phyloP scores from a whole-genome alignment of 2,329 filamentous ascomycete genomes.

The Dactylellina cionopaga region DNA sequence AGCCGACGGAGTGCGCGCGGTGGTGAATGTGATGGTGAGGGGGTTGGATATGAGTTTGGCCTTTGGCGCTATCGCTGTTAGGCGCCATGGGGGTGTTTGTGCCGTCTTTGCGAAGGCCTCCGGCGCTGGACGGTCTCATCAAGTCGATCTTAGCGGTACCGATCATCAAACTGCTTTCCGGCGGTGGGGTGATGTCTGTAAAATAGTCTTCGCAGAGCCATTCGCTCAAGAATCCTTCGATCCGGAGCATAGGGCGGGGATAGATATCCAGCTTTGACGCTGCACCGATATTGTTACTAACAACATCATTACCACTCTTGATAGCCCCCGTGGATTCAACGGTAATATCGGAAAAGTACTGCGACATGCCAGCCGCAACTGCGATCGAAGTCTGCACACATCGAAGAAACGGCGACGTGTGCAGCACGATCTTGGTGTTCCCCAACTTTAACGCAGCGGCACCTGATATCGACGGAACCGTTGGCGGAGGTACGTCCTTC shows the following conservation, averaged over 20 bases:
- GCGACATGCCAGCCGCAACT: constrained; percentile 53
- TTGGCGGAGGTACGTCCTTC: constrained; percentile 10
- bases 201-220: constrained; percentile 96
- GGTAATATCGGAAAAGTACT: constrained; percentile 51
- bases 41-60: constrained; percentile 33
- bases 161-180: constrained; percentile 85
- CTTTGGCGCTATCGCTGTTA: constrained; percentile 56
- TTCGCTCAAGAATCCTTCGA: constrained; percentile 94
- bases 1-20: constrained; percentile 63
- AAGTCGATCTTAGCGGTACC: constrained; percentile 88
- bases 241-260: constrained; percentile 67
- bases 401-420: constrained; percentile 84
- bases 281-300: constrained; percentile 50
- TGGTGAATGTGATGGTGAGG: constrained; percentile 60
- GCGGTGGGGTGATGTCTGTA: constrained; percentile 88
- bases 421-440: constrained; percentile 46
- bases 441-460: constrained; percentile 77
- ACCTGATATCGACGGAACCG: constrained; percentile 66
- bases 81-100: constrained; percentile 56
- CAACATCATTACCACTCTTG: constrained; percentile 52
- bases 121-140: constrained; percentile 66
- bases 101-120: constrained; percentile 64
- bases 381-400: constrained; percentile 81
- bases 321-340: constrained; percentile 22
- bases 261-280: constrained; percentile 65